Base-by-base conservation (phyloP, 106 monocot species). In the Amphibolis antarctica region DNA sequence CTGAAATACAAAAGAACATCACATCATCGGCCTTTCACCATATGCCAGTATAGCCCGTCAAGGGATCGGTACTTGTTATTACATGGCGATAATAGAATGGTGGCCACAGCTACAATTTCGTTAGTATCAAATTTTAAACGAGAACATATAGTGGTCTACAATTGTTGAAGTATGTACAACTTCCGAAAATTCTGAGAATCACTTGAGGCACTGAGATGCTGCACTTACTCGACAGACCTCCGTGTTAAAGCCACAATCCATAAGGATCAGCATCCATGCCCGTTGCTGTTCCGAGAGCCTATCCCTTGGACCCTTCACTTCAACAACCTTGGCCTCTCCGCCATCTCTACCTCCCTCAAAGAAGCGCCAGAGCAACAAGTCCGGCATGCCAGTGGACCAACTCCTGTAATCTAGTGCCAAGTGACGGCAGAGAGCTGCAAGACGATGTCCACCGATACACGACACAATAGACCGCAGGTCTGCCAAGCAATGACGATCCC, bases 381-480 rank as follows among this genome's bases (percentile, higher is more conserved):
- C 96, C 0, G 96, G 96, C 96, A 98, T 87, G 36, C 96, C 96
- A 51, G 82, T 86, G 0, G 84, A 98, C 96, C 96, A 98, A 69
- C 78, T 91, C 28, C 71, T 67, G 65, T 85, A 79, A 66, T 98
- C 90, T 20, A 70, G 63, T 5, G 90, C 80, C 18, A 98, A 69
- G 68, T 82, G 86, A 3, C 78, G 72, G 69, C 77, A 85, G 7
- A 98, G 65, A 46, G 87, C 74, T 20, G 84, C 80, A 66, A 98
- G 59, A 56, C 78, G 68, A 26, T 24, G 62, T 0, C 84, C 82
- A 25, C 82, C 80, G 29, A 87, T 76, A 78, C 84, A 98, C 7
- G 76, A 73, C 23, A 91, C 90, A 17, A 67, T 77, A 36, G 90
- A 86, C 48, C 90, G 79, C 46, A 98, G 76, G 60, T 91, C 87